phyloP scores from a whole-genome alignment of 2,329 filamentous ascomycete genomes.

The Aspergillus caelatus region DNA sequence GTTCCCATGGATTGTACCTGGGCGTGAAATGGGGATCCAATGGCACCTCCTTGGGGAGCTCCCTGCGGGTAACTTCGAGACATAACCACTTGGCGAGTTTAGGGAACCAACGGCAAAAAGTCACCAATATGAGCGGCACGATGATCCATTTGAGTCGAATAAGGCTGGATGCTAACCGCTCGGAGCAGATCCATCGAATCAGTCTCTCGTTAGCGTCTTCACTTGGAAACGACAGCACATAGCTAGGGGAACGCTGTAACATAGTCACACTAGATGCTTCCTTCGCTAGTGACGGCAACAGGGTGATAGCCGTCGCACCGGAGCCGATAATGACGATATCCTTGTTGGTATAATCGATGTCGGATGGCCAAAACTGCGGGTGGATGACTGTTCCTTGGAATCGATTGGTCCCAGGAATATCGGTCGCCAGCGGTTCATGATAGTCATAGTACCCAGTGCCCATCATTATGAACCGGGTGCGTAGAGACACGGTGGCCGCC shows the following conservation, averaged over 20 bases:
- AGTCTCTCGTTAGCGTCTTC: slow-evolving; percentile 13
- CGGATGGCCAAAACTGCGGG: slow-evolving; percentile 72
- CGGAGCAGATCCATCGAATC: neutral
- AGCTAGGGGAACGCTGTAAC: slow-evolving; percentile 74
- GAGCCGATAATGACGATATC: slow-evolving; percentile 70
- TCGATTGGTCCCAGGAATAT: slow-evolving; percentile 65
- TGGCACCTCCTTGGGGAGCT: slow-evolving; percentile 56
- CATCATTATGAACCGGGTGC: slow-evolving; percentile 53
- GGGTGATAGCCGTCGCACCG: slow-evolving; percentile 74
- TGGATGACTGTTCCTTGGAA: slow-evolving; percentile 66
- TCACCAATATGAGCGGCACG: slow-evolving; percentile 49
- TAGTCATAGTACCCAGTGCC: slow-evolving; percentile 74
- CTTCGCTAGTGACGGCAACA: slow-evolving; percentile 68
- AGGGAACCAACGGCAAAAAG: slow-evolving; percentile 57
- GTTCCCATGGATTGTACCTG: slow-evolving; percentile 66
- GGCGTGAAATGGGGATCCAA: slow-evolving; percentile 65
- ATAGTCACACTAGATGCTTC: slow-evolving; percentile 69
- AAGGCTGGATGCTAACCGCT: slow-evolving; percentile 8
- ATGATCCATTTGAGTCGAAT: slow-evolving; percentile 50
- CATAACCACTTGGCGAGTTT: slow-evolving; percentile 49
- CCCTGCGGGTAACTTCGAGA: slow-evolving; percentile 43
- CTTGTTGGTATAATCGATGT: slow-evolving; percentile 65
- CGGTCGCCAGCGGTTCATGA: slow-evolving; percentile 57
- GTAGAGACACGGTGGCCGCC: slow-evolving; percentile 14
- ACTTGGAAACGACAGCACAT: slow-evolving; percentile 57